Base-by-base conservation (phyloP, 2,329 filamentous ascomycete species). In the Camptophora hylomeconis region DNA sequence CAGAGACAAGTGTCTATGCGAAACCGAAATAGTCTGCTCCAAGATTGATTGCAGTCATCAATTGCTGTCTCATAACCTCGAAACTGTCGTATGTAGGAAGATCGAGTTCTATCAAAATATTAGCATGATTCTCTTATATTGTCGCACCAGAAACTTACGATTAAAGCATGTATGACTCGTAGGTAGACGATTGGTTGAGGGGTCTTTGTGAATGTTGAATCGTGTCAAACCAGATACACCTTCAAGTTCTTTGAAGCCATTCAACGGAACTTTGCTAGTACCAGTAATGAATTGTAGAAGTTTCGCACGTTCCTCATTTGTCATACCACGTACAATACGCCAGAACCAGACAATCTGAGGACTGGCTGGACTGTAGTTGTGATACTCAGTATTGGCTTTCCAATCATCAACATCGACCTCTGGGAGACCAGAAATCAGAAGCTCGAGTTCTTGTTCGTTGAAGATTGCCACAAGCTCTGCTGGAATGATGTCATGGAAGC, bases 291-390 rank as follows among this genome's bases (percentile, higher is more conserved):
- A 98, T 50, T 98, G 89, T 24, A 98, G 69, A 38, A 98, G 64
- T 58, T 98, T 98, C 45, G 89, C 89, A 36, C 83, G 81, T 60
- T 98, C 92, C 61, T 98, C 92, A 61, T 95, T 95, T 63, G 95
- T 92, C 50, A 94, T 98, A 4, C 86, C 93, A 45, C 89, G 77
- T 23, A 98, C 75, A 15, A 89, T 89, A 48, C 92, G 79, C 89
- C 89, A 98, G 72, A 98, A 98, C 89, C 89, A 98, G 54, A 95
- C 86, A 35, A 98, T 93, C 53, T 98, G 92, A 24, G 83, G 81
- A 3, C 89, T 94, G 1, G 86, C 87, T 17, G 82, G 78, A 4
- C 74, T 83, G 61, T 98, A 98, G 56, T 95, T 95, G 58, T 95
- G 87, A 47, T 98, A 95, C 51, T 98, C 92, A 2, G 87, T 92